Percentiles rank a stretch among this genome's conserved stretches.
Evolutionary conservation across 2,329 filamentous ascomycete genomes (phyloP).

Genomic region (Pyrenochaeta sp.): DNA sequence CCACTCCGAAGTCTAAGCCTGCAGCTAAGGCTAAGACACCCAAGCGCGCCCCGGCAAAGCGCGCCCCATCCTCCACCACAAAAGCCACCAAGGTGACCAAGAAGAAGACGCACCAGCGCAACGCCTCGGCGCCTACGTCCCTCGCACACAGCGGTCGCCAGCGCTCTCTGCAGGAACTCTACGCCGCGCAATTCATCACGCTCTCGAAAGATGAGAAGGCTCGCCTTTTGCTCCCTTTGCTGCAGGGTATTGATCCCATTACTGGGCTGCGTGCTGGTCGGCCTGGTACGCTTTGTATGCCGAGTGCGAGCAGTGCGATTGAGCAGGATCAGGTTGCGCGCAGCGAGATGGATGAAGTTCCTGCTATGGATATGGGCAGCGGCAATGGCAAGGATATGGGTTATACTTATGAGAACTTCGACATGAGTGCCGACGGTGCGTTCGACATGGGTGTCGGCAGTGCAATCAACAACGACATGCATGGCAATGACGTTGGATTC

Average conservation of each 20-base stretch:
- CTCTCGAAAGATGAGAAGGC: conserved; percentile 25
- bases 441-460: too few relatives aligned
- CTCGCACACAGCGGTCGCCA: not conserved
- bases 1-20: not conserved
- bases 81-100: conserved; percentile 11
- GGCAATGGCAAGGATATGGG: too few relatives aligned
- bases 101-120: conserved; percentile 7
- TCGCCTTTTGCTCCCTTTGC: conserved; percentile 26
- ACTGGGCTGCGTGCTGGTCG: conserved; percentile 5
- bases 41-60: conserved; percentile 1
- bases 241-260: conserved; percentile 27
- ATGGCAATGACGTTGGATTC: too few relatives aligned
- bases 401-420: too few relatives aligned
- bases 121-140: not conserved
- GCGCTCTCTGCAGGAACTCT: conserved; percentile 19
- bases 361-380: not conserved
- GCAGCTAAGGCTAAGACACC: not conserved
- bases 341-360: not conserved
- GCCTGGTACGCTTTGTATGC: not conserved
- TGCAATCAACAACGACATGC: too few relatives aligned
- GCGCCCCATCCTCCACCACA: conserved; percentile 1
- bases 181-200: conserved; percentile 13
- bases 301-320: not conserved
- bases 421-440: too few relatives aligned
- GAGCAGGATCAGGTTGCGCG: not conserved